Evolutionary conservation across 306 rosid genomes (phyloP).

Genomic region (Cicer pinnatifidum): DNA sequence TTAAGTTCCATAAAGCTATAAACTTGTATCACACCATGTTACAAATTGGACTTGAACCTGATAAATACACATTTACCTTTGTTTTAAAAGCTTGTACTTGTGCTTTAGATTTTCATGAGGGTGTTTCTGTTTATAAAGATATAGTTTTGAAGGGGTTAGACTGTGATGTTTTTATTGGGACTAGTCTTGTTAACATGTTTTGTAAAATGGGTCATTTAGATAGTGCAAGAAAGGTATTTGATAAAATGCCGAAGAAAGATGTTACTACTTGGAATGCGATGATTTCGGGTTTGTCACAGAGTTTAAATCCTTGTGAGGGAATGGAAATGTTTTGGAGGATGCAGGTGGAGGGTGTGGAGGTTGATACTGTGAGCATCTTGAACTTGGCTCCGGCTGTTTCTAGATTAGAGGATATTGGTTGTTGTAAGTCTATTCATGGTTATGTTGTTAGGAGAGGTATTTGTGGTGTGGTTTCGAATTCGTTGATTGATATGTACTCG

Average conservation of each 20-base stretch:
- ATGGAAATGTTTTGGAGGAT: conserved; percentile 52
- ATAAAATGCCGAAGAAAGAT: conserved; percentile 61
- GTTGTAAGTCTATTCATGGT: conserved; percentile 68
- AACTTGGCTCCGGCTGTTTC: conserved; percentile 75
- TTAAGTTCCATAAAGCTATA: background rate
- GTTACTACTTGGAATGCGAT: conserved; percentile 66
- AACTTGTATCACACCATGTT: conserved; percentile 4
- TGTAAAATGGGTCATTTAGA: conserved; percentile 61
- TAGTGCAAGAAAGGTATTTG: conserved; percentile 62
- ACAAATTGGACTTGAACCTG: background rate
- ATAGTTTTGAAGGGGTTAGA: background rate
- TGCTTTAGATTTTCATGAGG: conserved; percentile 7
- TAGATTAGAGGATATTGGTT: conserved; percentile 52
- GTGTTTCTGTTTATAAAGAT: background rate
- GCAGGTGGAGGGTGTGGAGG: conserved; percentile 55
- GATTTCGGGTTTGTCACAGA: conserved; percentile 69
- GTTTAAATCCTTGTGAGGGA: conserved; percentile 54
- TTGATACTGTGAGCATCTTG: conserved; percentile 63
- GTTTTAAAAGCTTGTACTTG: conserved; percentile 8
- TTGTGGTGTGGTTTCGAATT: conserved; percentile 50
- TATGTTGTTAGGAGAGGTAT: conserved; percentile 58
- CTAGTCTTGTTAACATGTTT: conserved; percentile 67
- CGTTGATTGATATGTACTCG: conserved; percentile 75
- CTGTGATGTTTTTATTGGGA: conserved; percentile 64
- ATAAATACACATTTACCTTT: conserved; percentile 13